Conservation (phyloP, 2,329 filamentous ascomycete species). For the Pseudogymnoascus sp. region DNA sequence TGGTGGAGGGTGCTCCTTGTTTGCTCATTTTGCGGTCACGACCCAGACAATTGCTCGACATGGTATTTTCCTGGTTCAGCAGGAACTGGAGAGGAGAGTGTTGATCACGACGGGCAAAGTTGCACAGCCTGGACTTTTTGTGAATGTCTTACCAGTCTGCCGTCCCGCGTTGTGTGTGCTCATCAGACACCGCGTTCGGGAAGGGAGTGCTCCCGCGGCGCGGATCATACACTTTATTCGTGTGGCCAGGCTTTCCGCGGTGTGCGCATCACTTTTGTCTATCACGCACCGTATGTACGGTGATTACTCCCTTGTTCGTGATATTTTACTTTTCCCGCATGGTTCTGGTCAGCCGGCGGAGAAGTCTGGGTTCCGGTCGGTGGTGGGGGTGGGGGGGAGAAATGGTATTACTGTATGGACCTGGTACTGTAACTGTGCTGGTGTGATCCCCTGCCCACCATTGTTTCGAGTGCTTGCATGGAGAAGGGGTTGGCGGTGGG, state of each 20-base stretch:
- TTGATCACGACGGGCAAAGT: background rate
- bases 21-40: too few relatives aligned
- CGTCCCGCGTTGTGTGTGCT: background rate
- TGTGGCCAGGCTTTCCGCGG: background rate
- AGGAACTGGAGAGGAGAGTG: background rate
- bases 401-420: background rate
- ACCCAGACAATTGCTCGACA: background rate
- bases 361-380: background rate
- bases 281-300: background rate
- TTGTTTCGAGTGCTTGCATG: conserved; percentile 2
- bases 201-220: background rate
- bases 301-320: background rate
- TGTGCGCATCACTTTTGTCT: background rate
- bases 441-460: background rate
- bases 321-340: background rate
- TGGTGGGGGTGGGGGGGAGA: background rate
- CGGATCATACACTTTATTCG: background rate
- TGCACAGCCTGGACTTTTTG: background rate
- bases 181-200: too few relatives aligned
- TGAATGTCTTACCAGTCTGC: background rate
- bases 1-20: background rate
- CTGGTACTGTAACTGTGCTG: background rate
- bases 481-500: background rate
- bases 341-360: background rate
- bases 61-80: background rate